These are phyloP conservation scores for Syzygium syzygioides DNA, from an alignment of 441 rosid genomes.

Conservation along the genomic window DNA sequence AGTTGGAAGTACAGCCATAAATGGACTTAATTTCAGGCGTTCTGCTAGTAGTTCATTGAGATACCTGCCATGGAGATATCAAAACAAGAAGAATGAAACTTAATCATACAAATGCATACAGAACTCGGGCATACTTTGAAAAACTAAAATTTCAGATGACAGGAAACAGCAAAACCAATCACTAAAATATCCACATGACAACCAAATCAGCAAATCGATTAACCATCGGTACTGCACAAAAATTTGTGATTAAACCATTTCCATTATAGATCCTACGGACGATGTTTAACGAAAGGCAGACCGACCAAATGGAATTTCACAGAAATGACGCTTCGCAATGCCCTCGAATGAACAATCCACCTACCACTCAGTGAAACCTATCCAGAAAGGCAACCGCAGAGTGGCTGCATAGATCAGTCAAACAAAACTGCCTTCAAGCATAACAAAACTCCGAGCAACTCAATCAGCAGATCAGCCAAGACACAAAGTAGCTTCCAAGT, in stretches of 20 bases:
- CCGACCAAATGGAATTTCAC: not conserved
- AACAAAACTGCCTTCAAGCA: not conserved
- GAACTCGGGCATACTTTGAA: not conserved
- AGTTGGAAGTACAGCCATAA: conserved; percentile 66
- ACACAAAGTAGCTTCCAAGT: not conserved
- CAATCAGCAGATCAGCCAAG: not conserved
- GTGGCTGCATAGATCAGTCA: not conserved
- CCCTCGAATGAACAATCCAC: not conserved
- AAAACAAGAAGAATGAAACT: not conserved
- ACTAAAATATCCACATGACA: not conserved
- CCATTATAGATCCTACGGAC: not conserved
- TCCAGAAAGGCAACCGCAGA: not conserved
- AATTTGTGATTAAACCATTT: not conserved
- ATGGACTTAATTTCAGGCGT: conserved; percentile 72
- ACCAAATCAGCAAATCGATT: not conserved
- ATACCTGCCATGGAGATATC: conserved; percentile 43
- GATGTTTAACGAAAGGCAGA: not conserved
- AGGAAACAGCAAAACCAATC: not conserved
- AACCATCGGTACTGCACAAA: not conserved
- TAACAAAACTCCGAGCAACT: not conserved
- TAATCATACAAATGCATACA: conserved; percentile 5
- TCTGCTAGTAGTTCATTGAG: conserved; percentile 69
- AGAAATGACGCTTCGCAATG: not conserved
- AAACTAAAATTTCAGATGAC: not conserved
- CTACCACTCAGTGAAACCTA: not conserved